Conservation (phyloP, 257 asterid genomes). For the Salvia splendens region DNA sequence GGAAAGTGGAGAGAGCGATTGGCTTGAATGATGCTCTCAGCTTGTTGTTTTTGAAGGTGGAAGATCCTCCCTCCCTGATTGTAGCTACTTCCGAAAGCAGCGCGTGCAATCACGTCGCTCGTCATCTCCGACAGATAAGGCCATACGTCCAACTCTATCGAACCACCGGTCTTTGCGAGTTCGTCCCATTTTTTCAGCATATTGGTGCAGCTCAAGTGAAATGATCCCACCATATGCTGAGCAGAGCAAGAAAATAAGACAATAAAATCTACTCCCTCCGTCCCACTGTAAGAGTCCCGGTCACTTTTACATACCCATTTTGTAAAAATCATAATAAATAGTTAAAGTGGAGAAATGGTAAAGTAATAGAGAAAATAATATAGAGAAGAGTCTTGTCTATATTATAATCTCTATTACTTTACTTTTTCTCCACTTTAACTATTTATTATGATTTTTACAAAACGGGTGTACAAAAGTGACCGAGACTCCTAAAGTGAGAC, state of each 20-base stretch:
- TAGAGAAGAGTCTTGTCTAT: too few relatives aligned
- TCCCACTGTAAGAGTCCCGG: too few relatives aligned
- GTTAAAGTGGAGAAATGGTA: too few relatives aligned
- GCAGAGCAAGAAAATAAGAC: neutral
- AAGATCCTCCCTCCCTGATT: slow-evolving; percentile 59
- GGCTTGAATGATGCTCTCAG: slow-evolving; percentile 26
- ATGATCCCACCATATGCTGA: slow-evolving; percentile 52
- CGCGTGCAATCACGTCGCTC: slow-evolving; percentile 54
- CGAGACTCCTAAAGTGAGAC: too few relatives aligned
- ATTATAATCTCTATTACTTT: too few relatives aligned
- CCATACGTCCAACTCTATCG: slow-evolving; percentile 55
- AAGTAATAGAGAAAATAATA: too few relatives aligned
- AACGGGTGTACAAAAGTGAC: too few relatives aligned
- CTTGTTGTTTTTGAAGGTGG: slow-evolving; percentile 54
- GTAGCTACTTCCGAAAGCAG: slow-evolving; percentile 61
- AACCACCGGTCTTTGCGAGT: slow-evolving; percentile 28
- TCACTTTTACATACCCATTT: too few relatives aligned
- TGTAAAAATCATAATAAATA: too few relatives aligned
- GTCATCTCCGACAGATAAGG: slow-evolving; percentile 53
- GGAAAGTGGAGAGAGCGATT: slow-evolving; percentile 37
- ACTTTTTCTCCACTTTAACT: too few relatives aligned
- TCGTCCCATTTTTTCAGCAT: slow-evolving; percentile 59
- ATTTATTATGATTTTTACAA: too few relatives aligned
- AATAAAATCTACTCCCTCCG: too few relatives aligned
- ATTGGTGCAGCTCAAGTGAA: slow-evolving; percentile 47